Evolutionary conservation across 345 rosid genomes (phyloP).

Genomic region (Hypericum perforatum): DNA sequence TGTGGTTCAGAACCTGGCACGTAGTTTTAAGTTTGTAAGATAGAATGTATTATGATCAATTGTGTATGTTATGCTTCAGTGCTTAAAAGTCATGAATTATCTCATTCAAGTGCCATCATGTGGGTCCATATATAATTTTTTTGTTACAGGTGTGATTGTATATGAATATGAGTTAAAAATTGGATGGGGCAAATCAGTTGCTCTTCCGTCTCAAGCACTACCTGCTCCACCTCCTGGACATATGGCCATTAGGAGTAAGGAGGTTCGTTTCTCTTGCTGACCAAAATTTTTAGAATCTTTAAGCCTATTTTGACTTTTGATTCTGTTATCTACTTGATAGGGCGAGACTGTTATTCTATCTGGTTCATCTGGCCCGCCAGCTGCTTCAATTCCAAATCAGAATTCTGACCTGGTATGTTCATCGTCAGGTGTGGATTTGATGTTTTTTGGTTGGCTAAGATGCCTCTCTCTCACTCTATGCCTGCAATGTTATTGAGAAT

Average conservation of each 20-base stretch:
- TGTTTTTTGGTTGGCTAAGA: no score
- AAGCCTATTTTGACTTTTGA: neutral
- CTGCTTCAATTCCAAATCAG: slow-evolving; percentile 70
- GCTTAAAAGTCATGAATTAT: no score
- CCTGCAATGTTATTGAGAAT: no score
- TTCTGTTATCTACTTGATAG: slow-evolving; percentile 31
- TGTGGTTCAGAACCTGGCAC: no score
- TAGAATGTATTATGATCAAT: no score
- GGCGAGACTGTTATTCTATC: slow-evolving; percentile 87
- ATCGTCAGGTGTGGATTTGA: neutral
- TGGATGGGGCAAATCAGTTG: slow-evolving; percentile 99
- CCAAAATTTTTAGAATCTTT: neutral
- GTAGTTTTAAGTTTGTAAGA: no score
- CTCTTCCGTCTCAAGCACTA: slow-evolving; percentile 95
- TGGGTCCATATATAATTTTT: neutral
- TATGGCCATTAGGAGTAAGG: slow-evolving; percentile 98
- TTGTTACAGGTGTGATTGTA: slow-evolving; percentile 68
- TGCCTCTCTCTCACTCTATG: no score
- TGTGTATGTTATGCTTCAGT: no score
- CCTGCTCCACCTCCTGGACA: slow-evolving; percentile 99
- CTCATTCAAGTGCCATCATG: no score
- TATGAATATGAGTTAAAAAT: slow-evolving; percentile 94
- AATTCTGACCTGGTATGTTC: slow-evolving; percentile 79
- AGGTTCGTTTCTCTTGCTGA: slow-evolving; percentile 41
- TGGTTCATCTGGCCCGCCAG: slow-evolving; percentile 97